A percentile compares a stretch with the other conserved stretches of the same genome.
Conservation (phyloP, 805 yeast species). For the Candida piceae region DNA sequence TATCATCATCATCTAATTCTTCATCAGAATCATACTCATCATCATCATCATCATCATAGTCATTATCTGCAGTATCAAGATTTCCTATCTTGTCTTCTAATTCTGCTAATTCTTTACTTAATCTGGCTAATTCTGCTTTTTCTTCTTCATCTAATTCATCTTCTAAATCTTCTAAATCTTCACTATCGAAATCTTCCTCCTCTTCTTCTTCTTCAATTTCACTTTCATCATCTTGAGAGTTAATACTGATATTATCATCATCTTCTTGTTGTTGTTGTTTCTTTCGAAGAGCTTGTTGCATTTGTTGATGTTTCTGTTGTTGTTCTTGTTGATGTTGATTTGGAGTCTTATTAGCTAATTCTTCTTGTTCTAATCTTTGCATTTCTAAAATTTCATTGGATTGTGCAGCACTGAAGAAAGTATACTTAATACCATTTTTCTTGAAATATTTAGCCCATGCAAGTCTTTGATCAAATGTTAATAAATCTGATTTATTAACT, state of each 20-base stretch:
- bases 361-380: conserved; percentile 43
- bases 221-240: too few relatives aligned
- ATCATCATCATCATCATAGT: conserved; percentile 16
- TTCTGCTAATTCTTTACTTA: conserved; percentile 19
- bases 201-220: conserved; percentile 4
- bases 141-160: conserved; percentile 18
- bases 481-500: conserved; percentile 90
- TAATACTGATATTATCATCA: neutral
- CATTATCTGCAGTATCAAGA: conserved; percentile 21
- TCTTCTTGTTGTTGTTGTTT: conserved; percentile 1
- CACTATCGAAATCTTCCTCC: conserved; percentile 17
- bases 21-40: conserved; percentile 16
- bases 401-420: conserved; percentile 86
- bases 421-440: conserved; percentile 64
- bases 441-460: conserved; percentile 85
- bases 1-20: conserved; percentile 26
- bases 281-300: neutral
- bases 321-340: neutral
- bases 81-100: conserved; percentile 13
- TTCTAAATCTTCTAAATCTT: conserved; percentile 10
- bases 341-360: conserved; percentile 7
- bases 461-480: conserved; percentile 70
- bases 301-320: conserved; percentile 4
- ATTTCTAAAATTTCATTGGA: conserved; percentile 74
- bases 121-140: conserved; percentile 11